Evolutionary conservation across 225 moss, liverwort and hornwort species (phyloP).

Genomic region (Pleurozium schreberi): DNA sequence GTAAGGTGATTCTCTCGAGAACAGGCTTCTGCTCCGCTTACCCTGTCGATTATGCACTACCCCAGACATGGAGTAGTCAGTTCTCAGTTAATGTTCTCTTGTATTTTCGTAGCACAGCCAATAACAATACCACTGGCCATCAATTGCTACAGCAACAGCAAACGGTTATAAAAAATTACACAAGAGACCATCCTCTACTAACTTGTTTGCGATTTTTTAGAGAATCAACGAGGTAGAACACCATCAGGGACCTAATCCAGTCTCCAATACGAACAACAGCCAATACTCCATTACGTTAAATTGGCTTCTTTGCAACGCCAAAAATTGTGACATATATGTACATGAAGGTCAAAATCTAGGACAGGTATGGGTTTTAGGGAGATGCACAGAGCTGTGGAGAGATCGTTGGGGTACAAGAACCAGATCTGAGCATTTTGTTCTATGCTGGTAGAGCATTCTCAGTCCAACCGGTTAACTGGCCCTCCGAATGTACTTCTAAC

Average conservation of each 20-base stretch:
- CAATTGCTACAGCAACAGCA: not conserved
- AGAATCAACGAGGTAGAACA: not conserved
- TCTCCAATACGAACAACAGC: not conserved
- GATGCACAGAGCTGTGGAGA: not conserved
- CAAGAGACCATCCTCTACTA: not conserved
- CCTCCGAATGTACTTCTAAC: not conserved
- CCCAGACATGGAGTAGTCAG: not conserved
- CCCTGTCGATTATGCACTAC: not conserved
- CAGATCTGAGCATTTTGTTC: not conserved
- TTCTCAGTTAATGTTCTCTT: not conserved
- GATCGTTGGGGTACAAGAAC: not conserved
- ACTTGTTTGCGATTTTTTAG: not conserved
- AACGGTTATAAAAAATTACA: not conserved
- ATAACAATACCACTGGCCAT: not conserved
- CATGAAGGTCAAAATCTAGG: not conserved
- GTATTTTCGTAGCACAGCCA: not conserved
- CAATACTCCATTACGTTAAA: not conserved
- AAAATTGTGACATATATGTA: too few relatives aligned
- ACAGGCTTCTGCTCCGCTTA: not conserved
- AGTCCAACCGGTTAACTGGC: not conserved
- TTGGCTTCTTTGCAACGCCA: not conserved
- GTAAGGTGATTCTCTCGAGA: not conserved
- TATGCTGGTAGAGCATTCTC: not conserved
- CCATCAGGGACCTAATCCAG: not conserved
- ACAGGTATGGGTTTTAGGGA: not conserved